Evolutionary conservation across 345 rosid species (phyloP), one percentile per base, ranked within the genome.

Genomic region (Reutealis trisperma): DNA sequence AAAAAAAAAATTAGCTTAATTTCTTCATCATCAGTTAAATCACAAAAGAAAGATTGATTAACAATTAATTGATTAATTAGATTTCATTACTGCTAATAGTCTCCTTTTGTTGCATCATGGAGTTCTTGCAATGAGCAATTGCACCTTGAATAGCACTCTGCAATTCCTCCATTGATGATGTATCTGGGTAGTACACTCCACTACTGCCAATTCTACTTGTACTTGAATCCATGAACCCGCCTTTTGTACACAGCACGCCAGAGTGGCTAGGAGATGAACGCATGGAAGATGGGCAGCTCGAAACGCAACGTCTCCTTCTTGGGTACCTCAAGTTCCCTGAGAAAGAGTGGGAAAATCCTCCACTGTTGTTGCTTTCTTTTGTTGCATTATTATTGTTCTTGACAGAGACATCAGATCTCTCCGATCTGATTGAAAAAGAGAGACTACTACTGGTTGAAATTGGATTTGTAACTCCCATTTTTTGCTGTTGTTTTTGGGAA

Each of bases 111-210:
- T 84, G 87, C 60, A 83, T 30, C 94, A 91, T 77, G 24, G 97
- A 93, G 84, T 93, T 93, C 84, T 92, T 92, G 90, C 97, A 92
- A 74, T 91, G 97, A 68, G 92, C 88, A 57, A 92, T 93, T 47
- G 99, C 99, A 68, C 99, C 96, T 85, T 95, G 98, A 57, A 93
- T 93, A 19, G 99, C 98, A 73, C 91, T 89, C 76, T 91, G 99
- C 71, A 95, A 73, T 81, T 95, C 98, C 73, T 93, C 98, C 98
- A 90, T 91, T 0, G 98, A 88, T 47, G 98, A 93, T 15, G 74
- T 5, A 54, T 81, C 88, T 2, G 74, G 21, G 25, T 42, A 74
- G 67, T 75, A 61, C 75, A 69, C 77, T 45, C 87, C 80, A 15
- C 84, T 81, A 2, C 71, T 41, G 16, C 37, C 70, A 4, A 15